Evolutionary conservation across 495 filamentous ascomycete species (phyloP), one percentile per base, ranked within the genome.

Genomic region (Xylaria intraflava): DNA sequence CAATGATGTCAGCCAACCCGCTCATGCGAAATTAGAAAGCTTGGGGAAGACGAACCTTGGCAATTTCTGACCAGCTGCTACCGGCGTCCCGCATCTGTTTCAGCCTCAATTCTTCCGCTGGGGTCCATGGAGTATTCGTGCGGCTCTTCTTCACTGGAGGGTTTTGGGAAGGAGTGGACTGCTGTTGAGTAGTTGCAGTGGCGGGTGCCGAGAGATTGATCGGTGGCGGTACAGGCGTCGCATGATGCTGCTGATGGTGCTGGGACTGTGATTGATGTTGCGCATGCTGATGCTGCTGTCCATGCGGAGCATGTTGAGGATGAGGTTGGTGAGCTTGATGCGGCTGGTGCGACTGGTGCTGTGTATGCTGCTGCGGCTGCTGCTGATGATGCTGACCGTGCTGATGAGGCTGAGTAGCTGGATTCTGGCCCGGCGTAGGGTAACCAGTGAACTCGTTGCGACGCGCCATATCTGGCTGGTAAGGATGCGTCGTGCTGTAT

Each of bases 61-160:
- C 93, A 56, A 98, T 98, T 62, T 97, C 93, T 39, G 87, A 90
- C 93, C 93, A 98, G 63, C 86, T 95, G 56, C 85, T 88, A 10
- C 92, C 92, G 1, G 86, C 82, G 69, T 97, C 93, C 54, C 93
- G 81, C 92, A 98, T 90, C 46, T 76, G 78, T 79, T 96, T 96
- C 61, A 98, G 70, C 45, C 89, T 73, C 68, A 91, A 87, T 71
- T 98, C 93, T 69, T 98, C 93, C 24, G 85, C 86, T 3, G 93
- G 88, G 0, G 90, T 95, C 93, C 93, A 98, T 9, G 93, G 93
- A 6, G 93, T 98, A 64, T 98, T 98, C 14, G 93, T 97, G 55
- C 93, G 75, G 58, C 89, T 90, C 75, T 95, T 95, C 75, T 95
- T 96, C 43, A 82, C 81, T 0, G 86, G 84, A 2, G 85, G 80